Evolutionary conservation across 1,139 yeast species (phyloP).

Genomic region (Blastobotrys apis): DNA sequence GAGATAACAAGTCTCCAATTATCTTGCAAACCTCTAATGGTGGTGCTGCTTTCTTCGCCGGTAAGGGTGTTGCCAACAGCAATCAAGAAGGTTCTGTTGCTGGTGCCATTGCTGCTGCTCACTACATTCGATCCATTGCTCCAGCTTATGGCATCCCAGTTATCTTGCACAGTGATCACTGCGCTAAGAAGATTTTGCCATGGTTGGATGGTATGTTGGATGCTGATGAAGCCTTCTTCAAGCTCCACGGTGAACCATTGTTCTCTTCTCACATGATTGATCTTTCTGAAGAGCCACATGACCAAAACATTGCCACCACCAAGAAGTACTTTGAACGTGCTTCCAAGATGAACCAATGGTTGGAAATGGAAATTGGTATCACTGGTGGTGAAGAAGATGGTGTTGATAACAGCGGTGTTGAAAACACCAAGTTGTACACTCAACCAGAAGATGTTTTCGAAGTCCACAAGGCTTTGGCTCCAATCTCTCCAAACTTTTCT

Average conservation of each 20-base stretch:
- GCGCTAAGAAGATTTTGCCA: slow-evolving; percentile 96
- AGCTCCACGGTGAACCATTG: slow-evolving; percentile 84
- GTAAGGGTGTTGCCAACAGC: slow-evolving; percentile 94
- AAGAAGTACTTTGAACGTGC: slow-evolving; percentile 92
- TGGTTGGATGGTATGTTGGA: slow-evolving; percentile 98
- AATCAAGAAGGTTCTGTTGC: slow-evolving; percentile 92
- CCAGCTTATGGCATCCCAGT: slow-evolving; percentile 97
- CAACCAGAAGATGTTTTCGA: slow-evolving; percentile 91
- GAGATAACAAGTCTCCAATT: slow-evolving; percentile 93
- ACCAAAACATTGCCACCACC: slow-evolving; percentile 91
- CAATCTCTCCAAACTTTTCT: slow-evolving; percentile 96
- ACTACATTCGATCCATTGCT: slow-evolving; percentile 93
- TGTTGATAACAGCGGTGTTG: slow-evolving; percentile 95
- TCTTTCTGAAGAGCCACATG: slow-evolving; percentile 94
- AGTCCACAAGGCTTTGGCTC: slow-evolving; percentile 83
- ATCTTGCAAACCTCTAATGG: slow-evolving; percentile 97
- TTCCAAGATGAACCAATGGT: slow-evolving; percentile 93
- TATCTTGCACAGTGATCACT: slow-evolving; percentile 95
- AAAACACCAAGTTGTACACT: slow-evolving; percentile 85
- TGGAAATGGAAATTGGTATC: slow-evolving; percentile 99
- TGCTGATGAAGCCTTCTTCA: slow-evolving; percentile 92
- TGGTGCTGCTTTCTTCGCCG: slow-evolving; percentile 99
- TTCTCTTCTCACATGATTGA: slow-evolving; percentile 99
- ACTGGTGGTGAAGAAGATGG: slow-evolving; percentile 99
- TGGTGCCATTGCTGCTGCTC: slow-evolving; percentile 98